A percentile compares a stretch with the other conserved stretches of the same genome.
These are phyloP conservation scores for Aspergillus pseudoglaucus DNA, from an alignment of 2,329 filamentous ascomycete genomes.

Conservation along the genomic window DNA sequence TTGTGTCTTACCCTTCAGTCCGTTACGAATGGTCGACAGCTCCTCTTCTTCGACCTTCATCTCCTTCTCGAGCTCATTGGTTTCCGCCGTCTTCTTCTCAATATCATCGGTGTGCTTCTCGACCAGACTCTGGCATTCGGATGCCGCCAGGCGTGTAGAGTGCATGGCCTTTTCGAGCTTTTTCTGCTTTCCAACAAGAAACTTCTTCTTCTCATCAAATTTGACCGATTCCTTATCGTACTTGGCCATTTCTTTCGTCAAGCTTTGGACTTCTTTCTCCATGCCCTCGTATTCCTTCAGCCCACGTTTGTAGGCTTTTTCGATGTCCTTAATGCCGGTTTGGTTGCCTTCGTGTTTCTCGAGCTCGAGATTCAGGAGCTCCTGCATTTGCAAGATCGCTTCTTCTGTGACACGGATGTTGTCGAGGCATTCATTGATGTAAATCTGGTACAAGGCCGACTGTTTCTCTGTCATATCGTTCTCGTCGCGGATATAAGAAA, in stretches of 20 bases:
- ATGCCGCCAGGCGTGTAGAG: conserved; percentile 65
- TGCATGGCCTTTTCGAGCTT: conserved; percentile 86
- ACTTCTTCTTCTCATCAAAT: conserved; percentile 96
- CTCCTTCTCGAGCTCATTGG: conserved; percentile 66
- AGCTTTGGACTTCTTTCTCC: conserved; percentile 70
- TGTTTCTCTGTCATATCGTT: conserved; percentile 89
- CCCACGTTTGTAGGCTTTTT: conserved; percentile 77
- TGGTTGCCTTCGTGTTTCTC: conserved; percentile 88
- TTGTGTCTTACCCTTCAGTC: conserved; percentile 91
- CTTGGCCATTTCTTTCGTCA: conserved; percentile 81
- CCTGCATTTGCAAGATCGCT: conserved; percentile 83
- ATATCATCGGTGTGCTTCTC: conserved; percentile 74
- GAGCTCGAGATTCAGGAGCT: conserved; percentile 76
- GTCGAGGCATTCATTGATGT: conserved; percentile 79
- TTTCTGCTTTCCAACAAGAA: conserved; percentile 81
- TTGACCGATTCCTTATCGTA: conserved; percentile 97
- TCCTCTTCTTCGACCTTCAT: conserved; percentile 76
- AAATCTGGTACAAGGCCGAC: conserved; percentile 86
- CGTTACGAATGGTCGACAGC: conserved; percentile 73
- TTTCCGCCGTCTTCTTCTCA: conserved; percentile 66
- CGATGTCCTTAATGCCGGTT: conserved; percentile 80
- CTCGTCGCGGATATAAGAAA: conserved; percentile 83
- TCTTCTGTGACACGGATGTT: conserved; percentile 86
- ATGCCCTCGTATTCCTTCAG: conserved; percentile 74
- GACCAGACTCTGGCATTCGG: conserved; percentile 70